Evolutionary conservation across 805 yeast species (phyloP).

Genomic region (Candida maris): DNA sequence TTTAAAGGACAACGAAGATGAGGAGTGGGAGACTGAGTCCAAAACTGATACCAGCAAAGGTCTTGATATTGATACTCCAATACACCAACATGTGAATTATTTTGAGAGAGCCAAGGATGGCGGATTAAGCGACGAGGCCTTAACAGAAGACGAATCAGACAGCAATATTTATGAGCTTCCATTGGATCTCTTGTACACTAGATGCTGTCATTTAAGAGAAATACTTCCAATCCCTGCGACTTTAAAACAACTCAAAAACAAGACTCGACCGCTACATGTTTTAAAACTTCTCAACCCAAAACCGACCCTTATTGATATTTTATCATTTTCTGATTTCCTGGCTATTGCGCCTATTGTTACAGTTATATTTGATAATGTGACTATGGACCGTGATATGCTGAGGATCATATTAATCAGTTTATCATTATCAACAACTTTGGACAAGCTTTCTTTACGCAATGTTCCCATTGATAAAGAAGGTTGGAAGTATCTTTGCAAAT

Average conservation of each 20-base stretch:
- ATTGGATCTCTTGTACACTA: constrained; percentile 46
- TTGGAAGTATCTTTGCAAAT: constrained; percentile 50
- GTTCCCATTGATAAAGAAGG: constrained; percentile 52
- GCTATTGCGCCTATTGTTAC: constrained; percentile 54
- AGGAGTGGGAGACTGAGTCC: constrained; percentile 18
- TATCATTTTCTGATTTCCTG: constrained; percentile 55
- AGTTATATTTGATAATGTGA: constrained; percentile 54
- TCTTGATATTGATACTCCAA: constrained; percentile 65
- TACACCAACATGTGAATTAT: constrained; percentile 43
- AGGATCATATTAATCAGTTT: constrained; percentile 45
- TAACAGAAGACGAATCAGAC: constrained; percentile 25
- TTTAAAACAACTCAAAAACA: constrained; percentile 49
- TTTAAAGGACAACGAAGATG: constrained; percentile 25
- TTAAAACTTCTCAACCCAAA: constrained; percentile 54
- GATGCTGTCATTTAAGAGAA: constrained; percentile 48
- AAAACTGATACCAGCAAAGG: constrained; percentile 11
- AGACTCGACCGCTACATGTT: constrained; percentile 49
- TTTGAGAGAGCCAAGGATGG: constrained; percentile 17
- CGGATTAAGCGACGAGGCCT: constrained; percentile 6
- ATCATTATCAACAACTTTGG: constrained; percentile 40
- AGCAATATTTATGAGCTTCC: constrained; percentile 27
- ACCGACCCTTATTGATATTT: constrained; percentile 54
- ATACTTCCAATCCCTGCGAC: constrained; percentile 50
- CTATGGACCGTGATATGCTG: constrained; percentile 52
- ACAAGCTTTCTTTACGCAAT: constrained; percentile 51